Conservation (phyloP, 768 basidiomycete genomes). For the Termitomyces bulborhizus region DNA sequence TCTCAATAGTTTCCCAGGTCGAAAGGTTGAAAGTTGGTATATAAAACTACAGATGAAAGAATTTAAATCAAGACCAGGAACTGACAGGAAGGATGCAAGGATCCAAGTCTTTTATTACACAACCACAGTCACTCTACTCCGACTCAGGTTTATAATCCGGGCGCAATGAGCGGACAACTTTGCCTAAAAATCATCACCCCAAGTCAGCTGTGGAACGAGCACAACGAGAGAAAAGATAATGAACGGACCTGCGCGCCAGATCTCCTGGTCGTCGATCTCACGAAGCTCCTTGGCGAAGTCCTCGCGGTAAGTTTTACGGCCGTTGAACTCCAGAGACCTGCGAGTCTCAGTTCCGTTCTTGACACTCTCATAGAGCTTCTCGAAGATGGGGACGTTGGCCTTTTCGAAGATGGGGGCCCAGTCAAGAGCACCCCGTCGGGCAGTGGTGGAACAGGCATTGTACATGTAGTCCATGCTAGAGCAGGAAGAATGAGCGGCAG, state of each 20-base stretch:
- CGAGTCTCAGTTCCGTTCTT: slow-evolving; percentile 95
- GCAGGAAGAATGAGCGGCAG: not conserved
- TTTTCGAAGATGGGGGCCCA: slow-evolving; percentile 98
- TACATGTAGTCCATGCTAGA: slow-evolving; percentile 98
- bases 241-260: slow-evolving; percentile 85
- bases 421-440: slow-evolving; percentile 97
- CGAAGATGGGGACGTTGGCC: slow-evolving; percentile 92
- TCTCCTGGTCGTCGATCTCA: slow-evolving; percentile 97
- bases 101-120: not conserved
- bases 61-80: not conserved
- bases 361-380: slow-evolving; percentile 92
- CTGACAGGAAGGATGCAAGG: not conserved
- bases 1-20: not conserved
- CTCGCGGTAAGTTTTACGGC: slow-evolving; percentile 84
- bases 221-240: not conserved
- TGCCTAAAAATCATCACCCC: slow-evolving; percentile 42
- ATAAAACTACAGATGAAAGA: slow-evolving; percentile 5
- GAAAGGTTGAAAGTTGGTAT: slow-evolving; percentile 6
- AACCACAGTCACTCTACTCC: slow-evolving; percentile 10
- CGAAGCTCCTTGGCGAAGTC: slow-evolving; percentile 89
- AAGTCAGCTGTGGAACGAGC: not conserved
- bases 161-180: slow-evolving; percentile 84
- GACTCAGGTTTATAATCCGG: slow-evolving; percentile 76
- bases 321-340: slow-evolving; percentile 95
- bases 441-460: slow-evolving; percentile 98